A percentile compares a stretch with the other conserved stretches of the same genome.
These are phyloP conservation scores for Alternaria arbusti DNA, from an alignment of 2,329 filamentous ascomycete species.

Conservation along the genomic window DNA sequence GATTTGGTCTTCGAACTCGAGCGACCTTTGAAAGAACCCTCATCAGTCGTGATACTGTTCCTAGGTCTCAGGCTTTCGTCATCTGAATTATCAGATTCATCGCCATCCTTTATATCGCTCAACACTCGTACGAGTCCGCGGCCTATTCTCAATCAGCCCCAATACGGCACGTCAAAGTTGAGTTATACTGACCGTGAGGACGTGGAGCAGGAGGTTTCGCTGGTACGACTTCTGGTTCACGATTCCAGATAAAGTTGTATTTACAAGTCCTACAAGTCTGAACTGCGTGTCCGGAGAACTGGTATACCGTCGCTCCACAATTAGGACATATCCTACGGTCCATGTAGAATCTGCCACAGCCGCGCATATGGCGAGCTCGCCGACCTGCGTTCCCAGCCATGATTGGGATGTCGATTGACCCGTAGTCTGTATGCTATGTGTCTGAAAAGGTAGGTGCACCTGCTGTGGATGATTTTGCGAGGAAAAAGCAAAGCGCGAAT, in stretches of 20 bases:
- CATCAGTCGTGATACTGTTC: background rate
- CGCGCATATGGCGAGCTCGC: background rate
- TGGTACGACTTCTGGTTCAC: background rate
- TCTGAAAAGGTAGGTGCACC: background rate
- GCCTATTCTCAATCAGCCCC: background rate
- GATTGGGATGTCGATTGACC: background rate
- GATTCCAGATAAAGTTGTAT: background rate
- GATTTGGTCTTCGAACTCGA: background rate
- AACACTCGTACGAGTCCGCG: background rate
- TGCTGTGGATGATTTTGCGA: background rate
- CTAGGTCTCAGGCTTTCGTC: background rate
- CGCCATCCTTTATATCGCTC: background rate
- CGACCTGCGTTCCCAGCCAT: background rate
- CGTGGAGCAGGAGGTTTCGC: background rate
- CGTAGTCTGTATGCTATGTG: background rate
- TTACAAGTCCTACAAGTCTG: background rate
- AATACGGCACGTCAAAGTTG: background rate
- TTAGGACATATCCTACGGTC: background rate
- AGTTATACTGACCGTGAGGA: background rate
- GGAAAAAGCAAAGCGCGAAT: background rate
- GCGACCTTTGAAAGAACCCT: background rate
- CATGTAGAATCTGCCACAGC: background rate
- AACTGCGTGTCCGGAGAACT: background rate
- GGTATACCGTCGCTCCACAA: background rate
- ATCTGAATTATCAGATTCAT: background rate